Conservation (phyloP, 495 filamentous ascomycete genomes). For the Glonium stellatum region DNA sequence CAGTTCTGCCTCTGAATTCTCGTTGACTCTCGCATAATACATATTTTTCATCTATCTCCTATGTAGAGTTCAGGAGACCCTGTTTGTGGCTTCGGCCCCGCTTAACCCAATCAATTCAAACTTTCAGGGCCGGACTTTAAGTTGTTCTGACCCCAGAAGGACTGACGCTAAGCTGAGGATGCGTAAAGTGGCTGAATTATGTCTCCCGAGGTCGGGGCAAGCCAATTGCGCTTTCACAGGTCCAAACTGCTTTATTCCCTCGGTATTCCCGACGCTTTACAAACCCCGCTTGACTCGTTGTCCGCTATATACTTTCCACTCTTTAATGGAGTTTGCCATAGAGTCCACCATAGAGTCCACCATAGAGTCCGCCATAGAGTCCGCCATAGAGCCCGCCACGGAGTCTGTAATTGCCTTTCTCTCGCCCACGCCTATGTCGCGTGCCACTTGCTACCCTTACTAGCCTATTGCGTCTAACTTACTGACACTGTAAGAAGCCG, state of each 20-base stretch:
- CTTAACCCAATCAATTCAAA: too few relatives aligned
- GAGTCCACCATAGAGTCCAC: not conserved
- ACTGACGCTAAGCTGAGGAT: too few relatives aligned
- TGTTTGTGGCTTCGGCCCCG: too few relatives aligned
- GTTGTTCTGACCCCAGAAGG: too few relatives aligned
- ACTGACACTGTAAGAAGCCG: not conserved
- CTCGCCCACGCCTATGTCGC: not conserved
- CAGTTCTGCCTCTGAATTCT: too few relatives aligned
- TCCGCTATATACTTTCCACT: not conserved
- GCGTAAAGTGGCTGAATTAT: too few relatives aligned
- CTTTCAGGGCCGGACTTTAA: too few relatives aligned
- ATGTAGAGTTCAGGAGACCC: too few relatives aligned
- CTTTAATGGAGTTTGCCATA: not conserved
- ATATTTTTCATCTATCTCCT: too few relatives aligned
- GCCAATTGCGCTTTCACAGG: not conserved
- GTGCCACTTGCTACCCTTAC: not conserved
- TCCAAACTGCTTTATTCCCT: not conserved
- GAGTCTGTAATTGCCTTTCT: not conserved
- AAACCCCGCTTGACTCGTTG: not conserved
- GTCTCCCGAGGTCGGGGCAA: not conserved
- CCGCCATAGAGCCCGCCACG: not conserved
- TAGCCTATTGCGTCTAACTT: not conserved
- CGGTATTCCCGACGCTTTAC: constrained; percentile 1
- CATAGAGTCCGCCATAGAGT: not conserved
- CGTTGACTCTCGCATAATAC: too few relatives aligned